Evolutionary conservation across 768 basidiomycete genomes (phyloP).

Genomic region (Boletus sensibilis): DNA sequence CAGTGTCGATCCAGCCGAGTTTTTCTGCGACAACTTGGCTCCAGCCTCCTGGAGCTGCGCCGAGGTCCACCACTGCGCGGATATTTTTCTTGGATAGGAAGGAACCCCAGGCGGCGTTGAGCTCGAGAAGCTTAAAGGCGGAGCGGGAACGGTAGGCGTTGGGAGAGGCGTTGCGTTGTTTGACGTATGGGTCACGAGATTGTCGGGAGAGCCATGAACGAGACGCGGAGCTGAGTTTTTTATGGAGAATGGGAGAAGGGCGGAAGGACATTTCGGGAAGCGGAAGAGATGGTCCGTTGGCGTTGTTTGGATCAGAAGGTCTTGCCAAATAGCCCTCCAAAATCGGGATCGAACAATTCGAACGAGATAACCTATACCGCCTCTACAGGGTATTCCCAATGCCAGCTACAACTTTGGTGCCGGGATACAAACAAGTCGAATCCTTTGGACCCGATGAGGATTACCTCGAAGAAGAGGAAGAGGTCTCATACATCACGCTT

Average conservation of each 20-base stretch:
- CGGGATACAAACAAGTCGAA: constrained; percentile 67
- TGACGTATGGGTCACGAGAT: constrained; percentile 68
- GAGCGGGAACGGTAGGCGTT: constrained; percentile 75
- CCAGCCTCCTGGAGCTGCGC: constrained; percentile 94
- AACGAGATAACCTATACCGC: neutral
- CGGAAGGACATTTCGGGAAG: constrained; percentile 36
- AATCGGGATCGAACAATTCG: neutral
- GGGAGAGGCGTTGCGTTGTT: constrained; percentile 46
- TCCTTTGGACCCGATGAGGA: constrained; percentile 66
- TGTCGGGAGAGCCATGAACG: constrained; percentile 70
- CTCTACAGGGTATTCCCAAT: constrained; percentile 3
- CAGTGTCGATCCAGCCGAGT: constrained; percentile 47
- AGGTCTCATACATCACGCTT: constrained; percentile 66
- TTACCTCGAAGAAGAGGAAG: constrained; percentile 55
- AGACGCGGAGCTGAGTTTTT: constrained; percentile 43
- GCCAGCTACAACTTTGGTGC: constrained; percentile 37
- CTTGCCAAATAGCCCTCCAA: constrained; percentile 20
- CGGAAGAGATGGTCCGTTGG: neutral
- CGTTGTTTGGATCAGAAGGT: constrained; percentile 30
- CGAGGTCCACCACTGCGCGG: constrained; percentile 75
- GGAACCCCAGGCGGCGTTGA: constrained; percentile 54
- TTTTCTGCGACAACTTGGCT: constrained; percentile 75
- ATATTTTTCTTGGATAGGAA: constrained; percentile 56
- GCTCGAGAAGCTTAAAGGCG: constrained; percentile 88
- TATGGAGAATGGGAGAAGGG: constrained; percentile 28